Evolutionary conservation across 768 basidiomycete genomes (phyloP).

Genomic region (Glaciozyma martinii): DNA sequence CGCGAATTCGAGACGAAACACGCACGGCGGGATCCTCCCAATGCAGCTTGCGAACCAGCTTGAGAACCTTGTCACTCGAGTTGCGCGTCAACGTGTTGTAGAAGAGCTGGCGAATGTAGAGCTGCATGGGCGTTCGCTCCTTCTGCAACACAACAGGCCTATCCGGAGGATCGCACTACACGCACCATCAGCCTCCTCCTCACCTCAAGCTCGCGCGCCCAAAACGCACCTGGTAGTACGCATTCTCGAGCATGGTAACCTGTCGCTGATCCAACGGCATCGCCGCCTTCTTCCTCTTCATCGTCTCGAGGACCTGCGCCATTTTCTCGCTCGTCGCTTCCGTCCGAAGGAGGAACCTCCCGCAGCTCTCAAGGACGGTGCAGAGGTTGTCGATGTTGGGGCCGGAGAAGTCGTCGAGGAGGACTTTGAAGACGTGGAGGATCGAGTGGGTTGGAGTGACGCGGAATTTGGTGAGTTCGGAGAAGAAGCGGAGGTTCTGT

Average conservation of each 20-base stretch:
- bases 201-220: not conserved
- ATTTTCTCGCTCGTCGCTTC: slow-evolving; percentile 84
- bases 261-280: slow-evolving; percentile 90
- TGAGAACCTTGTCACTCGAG: slow-evolving; percentile 91
- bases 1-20: not conserved
- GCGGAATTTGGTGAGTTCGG: slow-evolving; percentile 89
- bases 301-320: slow-evolving; percentile 59
- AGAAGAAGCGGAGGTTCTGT: slow-evolving; percentile 79
- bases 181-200: slow-evolving; percentile 16
- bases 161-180: slow-evolving; percentile 92
- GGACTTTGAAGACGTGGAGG: slow-evolving; percentile 92
- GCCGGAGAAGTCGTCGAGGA: slow-evolving; percentile 86
- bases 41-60: slow-evolving; percentile 82
- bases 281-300: slow-evolving; percentile 87
- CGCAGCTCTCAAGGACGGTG: slow-evolving; percentile 83
- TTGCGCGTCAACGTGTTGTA: slow-evolving; percentile 86
- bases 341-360: slow-evolving; percentile 75
- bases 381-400: slow-evolving; percentile 90
- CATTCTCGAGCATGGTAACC: slow-evolving; percentile 82
- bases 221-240: slow-evolving; percentile 76
- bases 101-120: slow-evolving; percentile 92
- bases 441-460: slow-evolving; percentile 86
- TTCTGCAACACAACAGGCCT: slow-evolving; percentile 77
- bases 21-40: slow-evolving; percentile 66
- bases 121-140: slow-evolving; percentile 71